Conservation (phyloP, 2,329 filamentous ascomycete genomes). For the Pseudovirgaria hyperparasitica region DNA sequence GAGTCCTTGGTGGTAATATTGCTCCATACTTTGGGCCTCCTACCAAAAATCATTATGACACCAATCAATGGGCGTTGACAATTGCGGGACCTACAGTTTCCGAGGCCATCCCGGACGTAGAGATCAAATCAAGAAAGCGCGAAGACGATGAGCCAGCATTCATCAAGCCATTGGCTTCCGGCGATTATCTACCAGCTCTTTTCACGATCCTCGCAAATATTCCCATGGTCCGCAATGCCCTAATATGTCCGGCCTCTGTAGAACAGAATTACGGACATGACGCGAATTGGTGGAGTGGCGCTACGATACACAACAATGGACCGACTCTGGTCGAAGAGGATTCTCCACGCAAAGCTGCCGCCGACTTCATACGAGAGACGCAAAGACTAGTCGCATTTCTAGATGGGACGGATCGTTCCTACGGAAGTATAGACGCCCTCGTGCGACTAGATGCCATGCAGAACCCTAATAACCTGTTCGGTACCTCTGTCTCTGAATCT, state of each 20-base stretch:
- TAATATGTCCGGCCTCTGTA: conserved; percentile 35
- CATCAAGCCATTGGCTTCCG: conserved; percentile 40
- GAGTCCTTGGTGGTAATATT: conserved; percentile 31
- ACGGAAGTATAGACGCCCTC: conserved; percentile 43
- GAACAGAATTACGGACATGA: conserved; percentile 41
- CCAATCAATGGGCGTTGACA: conserved; percentile 43
- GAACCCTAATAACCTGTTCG: conserved; percentile 10
- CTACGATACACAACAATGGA: conserved; percentile 27
- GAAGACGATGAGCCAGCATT: conserved; percentile 40
- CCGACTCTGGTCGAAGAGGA: conserved; percentile 13
- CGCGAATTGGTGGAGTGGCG: conserved; percentile 50
- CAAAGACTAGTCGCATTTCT: conserved; percentile 51
- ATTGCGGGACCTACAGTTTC: conserved; percentile 32
- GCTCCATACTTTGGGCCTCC: conserved; percentile 40
- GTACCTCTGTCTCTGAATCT: conserved; percentile 22
- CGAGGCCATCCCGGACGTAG: conserved; percentile 43
- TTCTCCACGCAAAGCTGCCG: conserved; percentile 23
- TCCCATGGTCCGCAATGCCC: conserved; percentile 43
- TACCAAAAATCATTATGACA: conserved; percentile 41
- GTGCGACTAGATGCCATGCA: conserved; percentile 27
- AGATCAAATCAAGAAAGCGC: conserved; percentile 36
- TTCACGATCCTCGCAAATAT: conserved; percentile 51
- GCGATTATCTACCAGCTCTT: conserved; percentile 42
- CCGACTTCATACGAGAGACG: conserved; percentile 41
- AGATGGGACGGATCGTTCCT: conserved; percentile 43